A percentile compares a stretch with the other conserved stretches of the same genome.
Evolutionary conservation across 306 rosid genomes (phyloP).

Genomic region (Comarum palustre): DNA sequence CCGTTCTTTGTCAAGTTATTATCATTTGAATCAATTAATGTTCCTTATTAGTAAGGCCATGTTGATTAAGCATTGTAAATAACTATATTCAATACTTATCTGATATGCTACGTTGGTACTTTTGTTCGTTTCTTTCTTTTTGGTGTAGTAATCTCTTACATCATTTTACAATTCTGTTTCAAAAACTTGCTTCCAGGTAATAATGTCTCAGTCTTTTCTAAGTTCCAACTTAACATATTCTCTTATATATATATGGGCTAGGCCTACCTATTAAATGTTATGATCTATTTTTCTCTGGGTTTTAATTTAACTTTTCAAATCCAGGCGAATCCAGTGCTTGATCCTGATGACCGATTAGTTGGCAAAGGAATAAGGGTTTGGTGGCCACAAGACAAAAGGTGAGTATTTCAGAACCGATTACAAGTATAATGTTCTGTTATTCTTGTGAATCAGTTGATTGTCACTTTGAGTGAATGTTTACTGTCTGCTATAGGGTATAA

Average conservation of each 20-base stretch:
- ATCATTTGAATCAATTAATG: neutral
- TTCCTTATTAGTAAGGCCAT: neutral
- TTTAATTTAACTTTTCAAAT: neutral
- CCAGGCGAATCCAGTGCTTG: conserved; percentile 39
- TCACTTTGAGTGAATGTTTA: neutral
- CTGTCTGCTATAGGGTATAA: neutral
- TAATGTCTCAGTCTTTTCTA: neutral
- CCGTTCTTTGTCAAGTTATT: neutral
- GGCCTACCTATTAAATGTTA: neutral
- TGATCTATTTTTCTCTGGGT: neutral
- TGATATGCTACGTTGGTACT: neutral
- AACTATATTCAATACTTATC: neutral
- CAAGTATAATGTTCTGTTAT: conserved; percentile 19
- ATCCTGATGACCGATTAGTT: conserved; percentile 39
- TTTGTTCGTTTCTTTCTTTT: neutral
- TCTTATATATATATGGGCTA: neutral
- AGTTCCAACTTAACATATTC: neutral
- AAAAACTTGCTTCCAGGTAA: neutral
- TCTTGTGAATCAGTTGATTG: neutral
- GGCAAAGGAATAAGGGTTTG: conserved; percentile 63
- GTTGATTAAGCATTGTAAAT: neutral
- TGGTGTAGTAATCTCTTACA: neutral
- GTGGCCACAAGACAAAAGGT: conserved; percentile 80
- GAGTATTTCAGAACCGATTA: conserved; percentile 37
- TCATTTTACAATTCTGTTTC: neutral